A percentile compares a stretch with the other conserved stretches of the same genome.
These are phyloP conservation scores for Aotearoamyces nothofagi DNA, from an alignment of 2,329 filamentous ascomycete species.

Conservation along the genomic window DNA sequence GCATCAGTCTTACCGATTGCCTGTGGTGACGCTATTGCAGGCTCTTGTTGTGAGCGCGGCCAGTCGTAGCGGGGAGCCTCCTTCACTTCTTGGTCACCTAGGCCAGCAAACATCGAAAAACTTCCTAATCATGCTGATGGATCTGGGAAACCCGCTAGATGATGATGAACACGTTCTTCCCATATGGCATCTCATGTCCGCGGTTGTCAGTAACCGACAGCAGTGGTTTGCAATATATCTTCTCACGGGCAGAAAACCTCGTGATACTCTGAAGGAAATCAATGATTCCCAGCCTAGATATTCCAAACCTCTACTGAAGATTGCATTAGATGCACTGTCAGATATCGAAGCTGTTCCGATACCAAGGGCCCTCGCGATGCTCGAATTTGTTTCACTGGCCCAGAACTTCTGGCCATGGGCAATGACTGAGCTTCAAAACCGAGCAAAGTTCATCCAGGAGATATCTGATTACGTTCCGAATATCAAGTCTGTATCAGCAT, in stretches of 20 bases:
- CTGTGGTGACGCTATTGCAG: conserved; percentile 55
- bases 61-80: conserved; percentile 55
- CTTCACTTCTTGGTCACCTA: conserved; percentile 85
- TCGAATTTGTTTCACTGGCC: conserved; percentile 76
- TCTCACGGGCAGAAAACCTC: conserved; percentile 73
- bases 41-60: conserved; percentile 57
- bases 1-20: conserved; percentile 47
- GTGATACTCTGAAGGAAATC: conserved; percentile 50
- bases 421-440: conserved; percentile 62
- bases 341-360: conserved; percentile 48
- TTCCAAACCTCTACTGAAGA: conserved; percentile 53
- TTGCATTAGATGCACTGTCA: conserved; percentile 56
- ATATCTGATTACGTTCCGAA: conserved; percentile 55
- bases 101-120: conserved; percentile 70
- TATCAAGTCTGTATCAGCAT: conserved; percentile 34
- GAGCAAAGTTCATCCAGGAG: conserved; percentile 56
- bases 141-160: conserved; percentile 61
- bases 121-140: conserved; percentile 65
- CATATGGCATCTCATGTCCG: conserved; percentile 77
- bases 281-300: conserved; percentile 24
- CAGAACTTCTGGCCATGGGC: conserved; percentile 97
- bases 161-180: conserved; percentile 47
- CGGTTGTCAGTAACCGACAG: conserved; percentile 76
- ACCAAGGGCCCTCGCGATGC: conserved; percentile 55
- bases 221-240: conserved; percentile 94